phyloP scores from a whole-genome alignment of 2,329 filamentous ascomycete genomes.

The Monilinia vaccinii-corymbosi region DNA sequence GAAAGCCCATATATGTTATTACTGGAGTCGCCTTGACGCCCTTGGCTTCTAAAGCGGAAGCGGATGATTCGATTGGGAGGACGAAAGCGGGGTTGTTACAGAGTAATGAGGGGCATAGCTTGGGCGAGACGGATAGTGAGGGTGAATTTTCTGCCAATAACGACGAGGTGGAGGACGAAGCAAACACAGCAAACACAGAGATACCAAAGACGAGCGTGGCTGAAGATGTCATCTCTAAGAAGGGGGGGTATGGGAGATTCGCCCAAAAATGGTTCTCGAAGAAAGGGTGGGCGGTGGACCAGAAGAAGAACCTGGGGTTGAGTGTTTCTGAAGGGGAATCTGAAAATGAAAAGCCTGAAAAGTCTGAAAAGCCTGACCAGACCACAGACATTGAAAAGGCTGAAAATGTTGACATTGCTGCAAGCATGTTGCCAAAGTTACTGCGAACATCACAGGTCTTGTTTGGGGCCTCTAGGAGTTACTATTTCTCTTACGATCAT shows the following conservation, averaged over 20 bases:
- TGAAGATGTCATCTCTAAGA: constrained; percentile 77
- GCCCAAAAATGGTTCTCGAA: constrained; percentile 86
- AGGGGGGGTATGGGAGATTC: constrained; percentile 80
- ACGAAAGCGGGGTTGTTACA: constrained; percentile 41
- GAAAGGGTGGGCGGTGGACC: constrained; percentile 68
- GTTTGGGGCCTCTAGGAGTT: constrained; percentile 73
- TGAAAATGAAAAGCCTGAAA: background rate
- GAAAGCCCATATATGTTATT: constrained; percentile 74
- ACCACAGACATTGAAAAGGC: background rate
- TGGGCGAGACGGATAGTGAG: constrained; percentile 36
- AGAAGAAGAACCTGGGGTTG: constrained; percentile 60
- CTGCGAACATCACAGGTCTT: constrained; percentile 76
- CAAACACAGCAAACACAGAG: constrained; percentile 1
- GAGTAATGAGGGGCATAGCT: constrained; percentile 27
- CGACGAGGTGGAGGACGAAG: constrained; percentile 38
- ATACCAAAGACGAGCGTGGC: constrained; percentile 48
- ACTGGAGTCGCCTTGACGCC: constrained; percentile 89
- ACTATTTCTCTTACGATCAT: constrained; percentile 92
- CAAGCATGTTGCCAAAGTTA: constrained; percentile 65
- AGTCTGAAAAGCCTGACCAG: background rate
- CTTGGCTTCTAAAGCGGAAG: constrained; percentile 65
- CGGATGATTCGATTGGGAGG: constrained; percentile 58
- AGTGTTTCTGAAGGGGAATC: constrained; percentile 30
- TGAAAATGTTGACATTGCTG: constrained; percentile 15
- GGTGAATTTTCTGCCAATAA: constrained; percentile 32